Evolutionary conservation across 2,329 filamentous ascomycete species (phyloP), one percentile per base, ranked within the genome.

Genomic region (Dothideomycetes sp.): DNA sequence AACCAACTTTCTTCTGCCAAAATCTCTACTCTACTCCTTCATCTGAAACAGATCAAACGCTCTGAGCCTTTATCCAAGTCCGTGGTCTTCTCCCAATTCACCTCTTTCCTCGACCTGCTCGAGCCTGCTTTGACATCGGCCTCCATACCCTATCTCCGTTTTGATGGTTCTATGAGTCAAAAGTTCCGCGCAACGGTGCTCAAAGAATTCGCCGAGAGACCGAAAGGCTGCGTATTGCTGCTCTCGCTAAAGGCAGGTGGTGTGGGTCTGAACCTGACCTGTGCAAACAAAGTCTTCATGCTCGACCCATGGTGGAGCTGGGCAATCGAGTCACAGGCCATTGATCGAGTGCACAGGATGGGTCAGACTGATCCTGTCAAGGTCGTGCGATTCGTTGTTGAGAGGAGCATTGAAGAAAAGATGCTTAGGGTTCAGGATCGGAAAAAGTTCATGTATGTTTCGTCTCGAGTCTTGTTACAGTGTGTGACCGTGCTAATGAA

Each of bases 261-360:
- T 17, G 91, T 98, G 0, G 91, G 91, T 0, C 69, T 98, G 32
- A 98, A 98, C 55, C 63, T 98, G 45, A 96, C 89, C 0, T 80
- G 79, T 49, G 91, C 91, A 4, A 85, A 81, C 47, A 71, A 84
- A 39, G 93, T 98, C 4, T 98, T 82, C 65, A 93, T 98, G 84
- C 96, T 98, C 91, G 91, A 98, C 60, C 91, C 91, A 0, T 98
- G 91, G 91, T 98, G 91, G 91, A 93, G 84, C 56, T 98, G 89
- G 61, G 88, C 91, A 0, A 81, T 96, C 10, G 91, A 98, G 62
- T 86, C 88, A 4, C 91, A 98, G 62, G 91, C 91, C 7, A 96
- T 98, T 54, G 91, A 98, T 64, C 84, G 91, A 1, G 87, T 98
- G 24, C 91, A 98, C 65, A 78, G 91, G 7, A 95, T 98, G 84